Evolutionary conservation across 176 grass and related monocot genomes (phyloP), one percentile per base, ranked within the genome.

Genomic region (Cocos nucifera): DNA sequence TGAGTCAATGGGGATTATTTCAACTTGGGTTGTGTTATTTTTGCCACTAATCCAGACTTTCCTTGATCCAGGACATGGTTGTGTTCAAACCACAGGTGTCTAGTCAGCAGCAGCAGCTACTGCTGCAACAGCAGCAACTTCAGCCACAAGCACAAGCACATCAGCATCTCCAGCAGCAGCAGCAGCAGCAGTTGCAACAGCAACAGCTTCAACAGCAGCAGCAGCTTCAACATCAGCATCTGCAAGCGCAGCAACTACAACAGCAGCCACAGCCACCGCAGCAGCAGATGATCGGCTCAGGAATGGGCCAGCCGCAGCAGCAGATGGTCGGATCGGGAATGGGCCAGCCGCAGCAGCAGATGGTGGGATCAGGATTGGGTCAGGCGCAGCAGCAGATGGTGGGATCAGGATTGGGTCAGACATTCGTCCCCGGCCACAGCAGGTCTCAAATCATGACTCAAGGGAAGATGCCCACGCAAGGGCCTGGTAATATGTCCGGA

Each of bases 41-140:
- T 44, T 44, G 35, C 35, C 10, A 44, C 12, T 69, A 61, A 77
- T 26, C 22, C 18, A 59, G 29, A 19, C 15, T 19, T 76, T 55
- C 59, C 15, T 49, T 49, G 0, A 5, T 58, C 23, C 58, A 98
- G 94, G 94, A 98, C 71, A 89, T 98, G 84, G 88, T 98, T 63
- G 94, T 93, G n/a, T 98, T 98, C 54, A 98, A 92, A 74, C 94
- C 94, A 5, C 94, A 98, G 53, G 94, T 93, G 16, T n/a, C 84
- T n/a, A 77, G 78, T 57, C 87, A 91, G 64, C 87, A 85, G 59
- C 75, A 58, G 23, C 79, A 72, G 53, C 85, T 61, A 14, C 65
- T 69, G 18, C 82, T 83, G n/a, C 82, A 79, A 1, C 76, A 72
- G 0, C 70, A 79, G 15, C 80, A 70, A 55, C 74, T 75, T 3